Conservation (phyloP, 1,284 basidiomycete species). For the Cutaneotrichosporon mucoides region DNA sequence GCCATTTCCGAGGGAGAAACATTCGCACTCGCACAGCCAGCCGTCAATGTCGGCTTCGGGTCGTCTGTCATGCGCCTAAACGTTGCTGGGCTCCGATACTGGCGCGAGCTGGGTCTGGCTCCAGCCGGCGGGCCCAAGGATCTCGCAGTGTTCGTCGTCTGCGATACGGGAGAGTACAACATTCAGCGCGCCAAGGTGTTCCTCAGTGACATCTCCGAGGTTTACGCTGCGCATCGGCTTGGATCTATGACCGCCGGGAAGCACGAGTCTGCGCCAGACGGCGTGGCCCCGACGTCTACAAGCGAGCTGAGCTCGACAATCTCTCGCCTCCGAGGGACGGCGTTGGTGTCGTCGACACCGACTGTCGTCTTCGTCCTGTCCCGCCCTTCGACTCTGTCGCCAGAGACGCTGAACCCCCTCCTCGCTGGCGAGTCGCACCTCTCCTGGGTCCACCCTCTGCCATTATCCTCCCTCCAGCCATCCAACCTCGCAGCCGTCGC, state of each 20-base stretch:
- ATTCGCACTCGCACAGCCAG: constrained; percentile 9
- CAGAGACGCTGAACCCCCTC: constrained; percentile 1
- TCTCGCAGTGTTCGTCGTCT: constrained; percentile 25
- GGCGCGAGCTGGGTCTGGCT: constrained; percentile 38
- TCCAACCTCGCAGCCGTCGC: constrained; percentile 22
- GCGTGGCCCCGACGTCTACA: background rate
- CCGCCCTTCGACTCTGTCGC: background rate
- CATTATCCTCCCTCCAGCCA: constrained; percentile 3
- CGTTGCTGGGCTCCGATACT: constrained; percentile 35
- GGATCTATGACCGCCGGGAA: constrained; percentile 3
- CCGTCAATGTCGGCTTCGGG: constrained; percentile 27
- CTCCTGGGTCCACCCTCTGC: constrained; percentile 2
- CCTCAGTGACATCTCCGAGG: constrained; percentile 15
- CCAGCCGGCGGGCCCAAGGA: constrained; percentile 41
- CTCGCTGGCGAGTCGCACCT: background rate
- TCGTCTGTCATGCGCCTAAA: constrained; percentile 30
- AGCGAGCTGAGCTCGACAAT: background rate
- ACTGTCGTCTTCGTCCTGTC: constrained; percentile 15
- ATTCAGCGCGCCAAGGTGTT: constrained; percentile 15
- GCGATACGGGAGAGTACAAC: constrained; percentile 12
- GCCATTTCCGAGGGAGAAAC: background rate
- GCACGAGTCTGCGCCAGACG: background rate
- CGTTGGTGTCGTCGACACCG: background rate
- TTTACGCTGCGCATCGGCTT: constrained; percentile 22
- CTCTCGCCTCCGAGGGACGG: background rate